Evolutionary conservation across 495 filamentous ascomycete species (phyloP).

Genomic region (Alectoria sarmentosa): DNA sequence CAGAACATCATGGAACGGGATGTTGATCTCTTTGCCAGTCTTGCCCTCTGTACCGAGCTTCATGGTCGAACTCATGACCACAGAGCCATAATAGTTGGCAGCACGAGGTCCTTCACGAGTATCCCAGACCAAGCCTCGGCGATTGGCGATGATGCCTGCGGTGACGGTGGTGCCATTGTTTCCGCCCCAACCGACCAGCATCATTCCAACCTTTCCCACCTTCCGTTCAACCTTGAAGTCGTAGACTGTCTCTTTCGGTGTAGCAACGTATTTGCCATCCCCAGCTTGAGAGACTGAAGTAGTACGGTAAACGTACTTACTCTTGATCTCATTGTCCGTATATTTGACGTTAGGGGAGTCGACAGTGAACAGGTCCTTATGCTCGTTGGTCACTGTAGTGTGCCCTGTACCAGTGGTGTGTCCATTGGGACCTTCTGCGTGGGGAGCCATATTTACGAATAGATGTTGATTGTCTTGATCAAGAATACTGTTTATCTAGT

Average conservation of each 20-base stretch:
- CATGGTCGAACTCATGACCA: conserved; percentile 93
- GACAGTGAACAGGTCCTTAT: conserved; percentile 68
- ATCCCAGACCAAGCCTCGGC: conserved; percentile 78
- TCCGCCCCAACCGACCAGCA: conserved; percentile 97
- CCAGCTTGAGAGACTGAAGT: conserved; percentile 66
- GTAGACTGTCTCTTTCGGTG: conserved; percentile 82
- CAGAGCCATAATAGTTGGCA: conserved; percentile 96
- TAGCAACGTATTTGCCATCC: conserved; percentile 74
- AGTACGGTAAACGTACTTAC: conserved; percentile 94
- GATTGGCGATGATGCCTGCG: conserved; percentile 95
- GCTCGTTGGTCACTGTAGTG: conserved; percentile 29
- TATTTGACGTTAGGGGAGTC: conserved; percentile 90
- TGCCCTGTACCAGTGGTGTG: conserved; percentile 64
- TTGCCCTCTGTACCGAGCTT: conserved; percentile 86
- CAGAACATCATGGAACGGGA: conserved; percentile 88
- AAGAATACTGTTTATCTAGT: conserved; percentile 28
- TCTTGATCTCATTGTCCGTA: conserved; percentile 79
- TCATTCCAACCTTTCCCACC: conserved; percentile 87
- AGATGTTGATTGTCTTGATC: conserved; percentile 14
- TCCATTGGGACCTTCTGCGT: conserved; percentile 70
- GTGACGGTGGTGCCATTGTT: conserved; percentile 98
- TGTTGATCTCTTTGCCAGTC: conserved; percentile 86
- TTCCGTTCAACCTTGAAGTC: conserved; percentile 97
- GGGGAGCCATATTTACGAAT: conserved; percentile 73
- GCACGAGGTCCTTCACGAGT: conserved; percentile 78